phyloP scores from a whole-genome alignment of 768 basidiomycete genomes.

The Boletus pseudopeckii region DNA sequence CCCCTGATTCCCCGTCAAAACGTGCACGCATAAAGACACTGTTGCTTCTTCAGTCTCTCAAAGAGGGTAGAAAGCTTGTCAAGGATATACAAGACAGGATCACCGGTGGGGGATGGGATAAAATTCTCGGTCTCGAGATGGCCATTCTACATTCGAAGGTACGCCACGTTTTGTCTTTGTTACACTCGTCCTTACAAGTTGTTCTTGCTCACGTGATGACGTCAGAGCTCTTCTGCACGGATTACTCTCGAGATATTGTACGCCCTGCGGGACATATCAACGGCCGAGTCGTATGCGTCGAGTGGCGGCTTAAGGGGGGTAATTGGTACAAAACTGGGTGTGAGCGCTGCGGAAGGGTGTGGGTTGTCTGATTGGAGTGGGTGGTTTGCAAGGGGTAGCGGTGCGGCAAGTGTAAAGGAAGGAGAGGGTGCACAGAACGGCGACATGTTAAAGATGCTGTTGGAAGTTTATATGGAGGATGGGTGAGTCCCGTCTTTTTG shows the following conservation, averaged over 20 bases:
- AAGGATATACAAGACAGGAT: slow-evolving; percentile 22
- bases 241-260: slow-evolving; percentile 64
- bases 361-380: slow-evolving; percentile 37
- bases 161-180: not conserved
- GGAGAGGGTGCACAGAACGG: slow-evolving; percentile 45
- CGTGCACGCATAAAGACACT: slow-evolving; percentile 67
- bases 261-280: slow-evolving; percentile 65
- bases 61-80: slow-evolving; percentile 14
- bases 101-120: slow-evolving; percentile 32
- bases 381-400: slow-evolving; percentile 47
- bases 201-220: not conserved
- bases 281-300: slow-evolving; percentile 85
- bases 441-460: slow-evolving; percentile 61
- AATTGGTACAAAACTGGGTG: slow-evolving; percentile 51
- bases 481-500: slow-evolving; percentile 46
- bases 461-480: slow-evolving; percentile 81
- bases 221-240: slow-evolving; percentile 7
- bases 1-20: slow-evolving; percentile 75
- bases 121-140: slow-evolving; percentile 63
- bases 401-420: slow-evolving; percentile 38
- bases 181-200: not conserved
- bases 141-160: slow-evolving; percentile 83
- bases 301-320: slow-evolving; percentile 63
- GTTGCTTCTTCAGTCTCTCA: slow-evolving; percentile 63
- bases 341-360: slow-evolving; percentile 54